Base-by-base conservation (phyloP, 306 rosid genomes). In the Rosa chinensis region DNA sequence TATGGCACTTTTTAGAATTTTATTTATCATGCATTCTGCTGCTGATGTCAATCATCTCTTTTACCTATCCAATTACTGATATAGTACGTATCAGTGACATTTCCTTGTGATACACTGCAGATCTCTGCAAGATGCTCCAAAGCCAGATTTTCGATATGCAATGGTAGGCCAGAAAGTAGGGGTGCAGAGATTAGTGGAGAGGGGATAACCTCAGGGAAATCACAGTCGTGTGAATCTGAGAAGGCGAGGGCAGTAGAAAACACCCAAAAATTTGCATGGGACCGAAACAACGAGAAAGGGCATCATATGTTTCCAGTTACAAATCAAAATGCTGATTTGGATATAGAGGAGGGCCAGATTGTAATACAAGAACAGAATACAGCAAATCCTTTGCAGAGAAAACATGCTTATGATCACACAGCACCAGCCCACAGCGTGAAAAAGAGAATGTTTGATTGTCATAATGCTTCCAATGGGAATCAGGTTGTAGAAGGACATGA, bases 271-370 rank as follows among this genome's bases (percentile, higher is more conserved):
- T 59, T 21, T 40, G 53, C 10, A 44, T 32, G 63, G 77, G 61
- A 69, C 86, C 78, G 52, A 11, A 44, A 52, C 75, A 72, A 72
- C 14, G 37, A 78, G 80, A 85, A 78, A 48, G 75, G 77, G 64
- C 82, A 70, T 42, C 77, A 82, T 64, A 82, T 72, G 66, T 76
- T 82, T 76, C 77, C 83, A 35, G 82, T 77, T 40, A 66, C 80
- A 48, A 70, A 37, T 69, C 84, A 70, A 40, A 81, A 84, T 82
- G 88, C 82, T 68, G 82, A 77, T 79, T 78, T 71, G 49, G 91
- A 85, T 17, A 79, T 71, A 12, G 94, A 88, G 83, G 94, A 84
- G 55, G 88, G 94, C 75, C 89, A 88, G 90, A 87, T 85, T 59
- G 82, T 82, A 37, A 63, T 87, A 70, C 86, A 87, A 79, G 86